Evolutionary conservation across 352 stramenopile species (phyloP).

Genomic region (Phytopythium aichiense): DNA sequence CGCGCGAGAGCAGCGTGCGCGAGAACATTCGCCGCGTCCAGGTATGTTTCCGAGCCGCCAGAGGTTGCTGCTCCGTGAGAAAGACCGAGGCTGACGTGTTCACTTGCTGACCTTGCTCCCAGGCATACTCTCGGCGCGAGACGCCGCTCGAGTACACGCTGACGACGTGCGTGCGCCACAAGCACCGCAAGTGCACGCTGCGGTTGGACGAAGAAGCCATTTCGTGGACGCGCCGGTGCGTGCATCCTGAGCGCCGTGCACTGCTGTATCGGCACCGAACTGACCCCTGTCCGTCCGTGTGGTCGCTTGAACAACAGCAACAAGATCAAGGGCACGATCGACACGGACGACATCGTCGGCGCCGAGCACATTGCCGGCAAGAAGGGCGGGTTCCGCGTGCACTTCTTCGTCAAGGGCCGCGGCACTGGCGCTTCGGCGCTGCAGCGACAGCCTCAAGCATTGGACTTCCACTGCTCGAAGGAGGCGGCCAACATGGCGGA

Average conservation of each 20-base stretch:
- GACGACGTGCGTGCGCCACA: conserved; percentile 38
- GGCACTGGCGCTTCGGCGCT: conserved; percentile 60
- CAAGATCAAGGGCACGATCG: conserved; percentile 40
- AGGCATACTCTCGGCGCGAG: conserved; percentile 76
- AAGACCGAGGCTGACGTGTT: not conserved
- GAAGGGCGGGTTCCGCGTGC: conserved; percentile 44
- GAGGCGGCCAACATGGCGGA: conserved; percentile 31
- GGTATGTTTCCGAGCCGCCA: conserved; percentile 8
- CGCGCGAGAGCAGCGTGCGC: conserved; percentile 39
- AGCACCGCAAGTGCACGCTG: conserved; percentile 48
- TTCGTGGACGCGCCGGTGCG: conserved; percentile 42
- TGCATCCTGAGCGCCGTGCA: not conserved
- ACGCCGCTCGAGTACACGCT: conserved; percentile 61
- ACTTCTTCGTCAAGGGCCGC: conserved; percentile 72
- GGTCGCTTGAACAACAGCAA: conserved; percentile 13
- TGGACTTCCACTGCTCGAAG: conserved; percentile 49
- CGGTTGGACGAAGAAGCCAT: conserved; percentile 61
- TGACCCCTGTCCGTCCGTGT: not conserved
- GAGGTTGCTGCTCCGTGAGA: not conserved
- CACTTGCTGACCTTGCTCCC: not conserved
- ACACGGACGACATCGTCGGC: conserved; percentile 76
- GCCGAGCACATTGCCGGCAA: conserved; percentile 37
- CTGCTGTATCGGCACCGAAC: not conserved
- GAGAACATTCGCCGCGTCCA: conserved; percentile 81
- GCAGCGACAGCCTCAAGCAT: conserved; percentile 33